Evolutionary conservation across 75 land plant species (phyloP), one percentile per base, ranked within the genome.

Genomic region (Picea glauca): DNA sequence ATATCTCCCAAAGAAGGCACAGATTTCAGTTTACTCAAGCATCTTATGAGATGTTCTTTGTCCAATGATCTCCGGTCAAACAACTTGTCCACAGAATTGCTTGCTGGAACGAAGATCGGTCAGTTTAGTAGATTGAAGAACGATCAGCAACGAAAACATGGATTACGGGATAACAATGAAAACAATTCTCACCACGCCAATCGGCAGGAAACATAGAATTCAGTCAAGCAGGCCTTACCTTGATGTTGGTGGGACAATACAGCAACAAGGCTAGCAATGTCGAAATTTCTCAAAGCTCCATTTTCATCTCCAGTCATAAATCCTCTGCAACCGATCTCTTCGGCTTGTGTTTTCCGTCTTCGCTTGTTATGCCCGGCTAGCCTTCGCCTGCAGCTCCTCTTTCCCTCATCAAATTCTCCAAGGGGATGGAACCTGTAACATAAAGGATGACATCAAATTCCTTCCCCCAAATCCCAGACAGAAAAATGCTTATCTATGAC

Each of bases 371-470:
- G 80, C 13, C 50, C 58, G 8, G 79, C 79, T 9, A 78, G 79
- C 35, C 80, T 60, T 26, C 76, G 40, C 9, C 46, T 38, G 38
- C 79, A 75, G 21, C 79, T 46, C 38, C 80, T 18, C 26, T 78
- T 78, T 23, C 38, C 76, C 32, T 75, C 38, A 17, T 78, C 79
- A 54, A 78, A 78, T 17, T 78, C 79, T 40, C 38, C 35, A 35
- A 78, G 11, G n/a, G n/a, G 80, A 40, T 78, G 80, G 35, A 78
- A 78, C 43, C 80, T 78, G 80, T 43, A 74, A 79, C 46, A 61
- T 17, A 31, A 57, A 13, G 38, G 26, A 46, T 58, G 21, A 65
- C 32, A 26, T 58, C 12, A 60, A 80, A 13, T 65, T 13, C 68
- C 31, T 65, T 1, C 3, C 4, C 43, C 43, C 43, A 4, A 4